These are phyloP conservation scores for Nyctanthes arbortristis DNA, from an alignment of 257 asterid species.

Conservation along the genomic window DNA sequence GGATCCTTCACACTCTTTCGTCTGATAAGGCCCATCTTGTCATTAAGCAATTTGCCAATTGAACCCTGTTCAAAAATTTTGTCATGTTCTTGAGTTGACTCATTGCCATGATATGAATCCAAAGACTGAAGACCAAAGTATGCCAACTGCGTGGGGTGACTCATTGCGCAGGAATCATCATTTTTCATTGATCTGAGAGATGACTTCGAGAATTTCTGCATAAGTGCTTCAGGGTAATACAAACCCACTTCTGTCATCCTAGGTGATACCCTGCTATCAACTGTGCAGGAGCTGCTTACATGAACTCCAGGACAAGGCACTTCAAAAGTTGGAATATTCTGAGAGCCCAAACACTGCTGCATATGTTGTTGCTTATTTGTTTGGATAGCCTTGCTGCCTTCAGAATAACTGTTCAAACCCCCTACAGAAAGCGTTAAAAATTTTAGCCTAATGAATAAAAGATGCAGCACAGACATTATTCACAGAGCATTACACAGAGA, in stretches of 20 bases:
- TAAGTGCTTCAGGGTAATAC: conserved; percentile 6
- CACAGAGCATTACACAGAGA: background rate
- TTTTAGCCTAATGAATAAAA: background rate
- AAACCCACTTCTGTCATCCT: conserved; percentile 11
- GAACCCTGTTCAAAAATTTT: conserved; percentile 24
- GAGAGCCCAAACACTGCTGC: conserved; percentile 12
- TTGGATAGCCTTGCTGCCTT: conserved; percentile 15
- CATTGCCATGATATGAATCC: conserved; percentile 1
- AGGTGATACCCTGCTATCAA: background rate
- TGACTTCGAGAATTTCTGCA: conserved; percentile 21
- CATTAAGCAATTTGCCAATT: conserved; percentile 31
- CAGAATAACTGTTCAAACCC: conserved; percentile 41
- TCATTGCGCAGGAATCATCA: background rate
- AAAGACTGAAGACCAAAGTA: conserved; percentile 2
- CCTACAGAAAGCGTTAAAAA: conserved; percentile 33
- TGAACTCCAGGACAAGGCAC: conserved; percentile 1
- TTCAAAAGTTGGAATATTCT: background rate
- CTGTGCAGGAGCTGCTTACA: background rate
- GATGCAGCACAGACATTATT: background rate
- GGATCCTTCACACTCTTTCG: conserved; percentile 15
- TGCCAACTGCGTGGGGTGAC: background rate
- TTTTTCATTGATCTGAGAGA: background rate
- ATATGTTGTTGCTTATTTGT: conserved; percentile 24
- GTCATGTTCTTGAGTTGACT: background rate
- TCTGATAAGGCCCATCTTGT: conserved; percentile 27